These are phyloP conservation scores for Colletotrichum camelliae DNA, from an alignment of 2,329 filamentous ascomycete genomes.

Conservation along the genomic window DNA sequence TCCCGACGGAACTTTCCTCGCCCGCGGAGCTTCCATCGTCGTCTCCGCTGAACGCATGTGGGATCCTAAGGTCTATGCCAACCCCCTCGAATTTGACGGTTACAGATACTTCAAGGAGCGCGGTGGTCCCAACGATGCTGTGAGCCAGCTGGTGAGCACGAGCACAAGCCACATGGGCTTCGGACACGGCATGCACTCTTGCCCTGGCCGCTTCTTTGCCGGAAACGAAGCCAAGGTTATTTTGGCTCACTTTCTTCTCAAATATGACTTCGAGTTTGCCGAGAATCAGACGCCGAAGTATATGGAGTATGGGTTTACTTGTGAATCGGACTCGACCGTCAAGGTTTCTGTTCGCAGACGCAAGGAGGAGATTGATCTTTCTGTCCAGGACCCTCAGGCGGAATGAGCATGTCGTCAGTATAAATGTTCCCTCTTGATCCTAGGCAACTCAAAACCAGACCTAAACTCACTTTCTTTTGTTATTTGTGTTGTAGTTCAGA, in stretches of 20 bases:
- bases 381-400: not conserved
- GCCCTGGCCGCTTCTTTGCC: conserved; percentile 1
- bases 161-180: not conserved
- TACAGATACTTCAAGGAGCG: not conserved
- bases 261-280: not conserved
- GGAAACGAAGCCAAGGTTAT: not conserved
- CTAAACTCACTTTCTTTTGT: not conserved
- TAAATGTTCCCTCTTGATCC: not conserved
- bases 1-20: not conserved
- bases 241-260: not conserved
- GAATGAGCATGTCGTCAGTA: not conserved
- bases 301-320: not conserved
- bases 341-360: not conserved
- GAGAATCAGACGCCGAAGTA: not conserved
- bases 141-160: not conserved
- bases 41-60: not conserved
- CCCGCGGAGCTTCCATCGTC: not conserved
- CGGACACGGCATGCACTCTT: not conserved
- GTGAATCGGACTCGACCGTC: not conserved
- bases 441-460: not conserved
- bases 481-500: not conserved
- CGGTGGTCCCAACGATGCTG: not conserved
- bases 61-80: not conserved
- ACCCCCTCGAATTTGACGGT: not conserved
- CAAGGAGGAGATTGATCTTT: not conserved